Base-by-base conservation (phyloP, 2,329 filamentous ascomycete genomes). In the Aureobasidium zeae region DNA sequence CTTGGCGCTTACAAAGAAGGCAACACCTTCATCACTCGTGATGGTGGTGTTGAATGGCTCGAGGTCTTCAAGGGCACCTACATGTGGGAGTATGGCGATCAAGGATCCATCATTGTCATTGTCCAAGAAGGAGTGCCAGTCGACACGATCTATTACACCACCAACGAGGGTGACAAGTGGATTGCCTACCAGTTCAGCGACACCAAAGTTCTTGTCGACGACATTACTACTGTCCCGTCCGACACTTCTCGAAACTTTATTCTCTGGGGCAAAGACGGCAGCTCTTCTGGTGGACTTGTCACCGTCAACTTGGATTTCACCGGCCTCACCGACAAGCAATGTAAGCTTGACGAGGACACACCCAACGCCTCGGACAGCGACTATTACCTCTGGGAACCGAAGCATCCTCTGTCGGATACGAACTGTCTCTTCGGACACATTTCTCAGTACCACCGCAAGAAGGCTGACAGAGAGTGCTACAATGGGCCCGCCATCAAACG, bases 21-120 rank as follows among this genome's bases (percentile, higher is more conserved):
- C 11, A 82, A 91, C 58, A 96, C 89, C 0, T 98, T 89, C 65
- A 82, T 96, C 70, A 93, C 86, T 9, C 73, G 74, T 1, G 88
- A 98, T 60, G 91, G 83, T n/a, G 93, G 93, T 44, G 73, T 96
- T 39, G 84, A 70, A 28, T 98, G 91, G 91, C 79, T 73, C 51
- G 77, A 80, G 47, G 79, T 89, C 49, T 89, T 84, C 65, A 88
- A 93, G 63, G 93, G 91, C 5, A 76, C 74, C 25, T 94, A 87
- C 71, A 82, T 83, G 56, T 98, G 87, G 86, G 86, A 94, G 57
- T 94, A 86, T 59, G 93, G 91, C 47, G 93, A 98, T 55, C 86
- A 94, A 61, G 91, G 91, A 20, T 91, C 86, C 5, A 82, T 96
- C 54, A 78, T 96, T 49, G 86, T 94, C 30, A 81, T 98, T 36